Percentiles rank a stretch among this genome's conserved stretches.
Conservation (phyloP, 805 yeast species). For the Yarrowia sp. region DNA sequence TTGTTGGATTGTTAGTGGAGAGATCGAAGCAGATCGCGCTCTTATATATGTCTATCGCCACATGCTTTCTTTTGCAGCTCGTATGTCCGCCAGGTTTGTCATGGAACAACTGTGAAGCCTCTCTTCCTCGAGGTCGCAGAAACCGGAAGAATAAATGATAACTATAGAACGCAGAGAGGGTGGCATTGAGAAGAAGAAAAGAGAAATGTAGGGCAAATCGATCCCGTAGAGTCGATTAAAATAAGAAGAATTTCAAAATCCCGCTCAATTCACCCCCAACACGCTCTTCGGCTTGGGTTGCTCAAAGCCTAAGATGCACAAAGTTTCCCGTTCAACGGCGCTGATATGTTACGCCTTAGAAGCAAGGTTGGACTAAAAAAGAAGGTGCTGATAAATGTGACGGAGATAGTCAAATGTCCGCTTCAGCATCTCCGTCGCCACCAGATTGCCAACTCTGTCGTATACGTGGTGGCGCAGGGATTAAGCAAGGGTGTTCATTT, state of each 20-base stretch:
- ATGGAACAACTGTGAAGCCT: neutral
- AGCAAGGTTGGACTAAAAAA: neutral
- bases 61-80: neutral
- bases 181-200: too few relatives aligned
- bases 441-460: too few relatives aligned
- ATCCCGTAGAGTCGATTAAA: too few relatives aligned
- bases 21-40: neutral
- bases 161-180: neutral
- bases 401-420: constrained; percentile 1
- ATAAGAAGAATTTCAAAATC: too few relatives aligned
- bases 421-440: too few relatives aligned
- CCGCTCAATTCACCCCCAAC: too few relatives aligned
- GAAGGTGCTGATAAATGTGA: neutral
- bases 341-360: neutral
- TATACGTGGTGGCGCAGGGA: too few relatives aligned
- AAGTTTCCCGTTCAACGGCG: neutral
- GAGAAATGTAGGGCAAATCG: too few relatives aligned
- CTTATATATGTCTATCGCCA: neutral
- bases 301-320: neutral
- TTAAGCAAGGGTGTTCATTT: too few relatives aligned
- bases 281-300: too few relatives aligned
- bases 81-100: constrained; percentile 1
- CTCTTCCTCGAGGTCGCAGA: too few relatives aligned
- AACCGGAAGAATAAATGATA: neutral
- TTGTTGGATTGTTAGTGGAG: neutral